Percentiles rank a stretch among this genome's conserved stretches.
Conservation (phyloP, 805 yeast genomes). For the Saturnispora saitoi region DNA sequence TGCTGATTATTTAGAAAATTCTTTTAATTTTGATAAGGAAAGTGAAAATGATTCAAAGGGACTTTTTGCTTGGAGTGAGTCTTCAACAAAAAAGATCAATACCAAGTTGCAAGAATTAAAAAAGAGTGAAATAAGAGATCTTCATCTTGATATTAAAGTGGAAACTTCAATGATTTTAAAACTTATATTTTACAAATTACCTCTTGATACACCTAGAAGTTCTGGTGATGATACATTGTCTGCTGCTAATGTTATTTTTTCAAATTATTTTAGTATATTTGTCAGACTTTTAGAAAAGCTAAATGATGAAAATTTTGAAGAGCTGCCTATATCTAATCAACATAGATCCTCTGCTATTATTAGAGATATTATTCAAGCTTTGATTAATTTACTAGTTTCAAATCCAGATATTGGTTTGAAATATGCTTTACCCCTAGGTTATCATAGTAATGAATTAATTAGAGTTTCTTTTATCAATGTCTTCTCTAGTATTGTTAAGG, state of each 20-base stretch:
- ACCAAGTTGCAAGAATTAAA: slow-evolving; percentile 15
- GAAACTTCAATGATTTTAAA: slow-evolving; percentile 57
- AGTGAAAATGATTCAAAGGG: slow-evolving; percentile 2
- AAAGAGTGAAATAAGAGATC: slow-evolving; percentile 21
- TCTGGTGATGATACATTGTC: slow-evolving; percentile 18
- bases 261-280: slow-evolving; percentile 56
- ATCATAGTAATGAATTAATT: slow-evolving; percentile 55
- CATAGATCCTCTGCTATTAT: slow-evolving; percentile 51
- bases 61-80: slow-evolving; percentile 6
- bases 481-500: slow-evolving; percentile 52
- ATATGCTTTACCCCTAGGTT: slow-evolving; percentile 71
- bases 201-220: slow-evolving; percentile 51
- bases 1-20: slow-evolving; percentile 28
- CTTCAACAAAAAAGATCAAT: slow-evolving; percentile 6
- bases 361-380: slow-evolving; percentile 54
- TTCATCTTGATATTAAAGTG: slow-evolving; percentile 24
- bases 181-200: slow-evolving; percentile 43
- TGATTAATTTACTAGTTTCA: slow-evolving; percentile 61
- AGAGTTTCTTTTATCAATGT: slow-evolving; percentile 70
- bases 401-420: slow-evolving; percentile 73
- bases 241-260: slow-evolving; percentile 46
- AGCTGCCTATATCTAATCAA: slow-evolving; percentile 22
- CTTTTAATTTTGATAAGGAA: slow-evolving; percentile 18
- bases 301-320: slow-evolving; percentile 19
- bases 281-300: slow-evolving; percentile 45